A percentile compares a stretch with the other conserved stretches of the same genome.
Evolutionary conservation across 495 filamentous ascomycete genomes (phyloP).

Genomic region (Penicillium simplicissimum): DNA sequence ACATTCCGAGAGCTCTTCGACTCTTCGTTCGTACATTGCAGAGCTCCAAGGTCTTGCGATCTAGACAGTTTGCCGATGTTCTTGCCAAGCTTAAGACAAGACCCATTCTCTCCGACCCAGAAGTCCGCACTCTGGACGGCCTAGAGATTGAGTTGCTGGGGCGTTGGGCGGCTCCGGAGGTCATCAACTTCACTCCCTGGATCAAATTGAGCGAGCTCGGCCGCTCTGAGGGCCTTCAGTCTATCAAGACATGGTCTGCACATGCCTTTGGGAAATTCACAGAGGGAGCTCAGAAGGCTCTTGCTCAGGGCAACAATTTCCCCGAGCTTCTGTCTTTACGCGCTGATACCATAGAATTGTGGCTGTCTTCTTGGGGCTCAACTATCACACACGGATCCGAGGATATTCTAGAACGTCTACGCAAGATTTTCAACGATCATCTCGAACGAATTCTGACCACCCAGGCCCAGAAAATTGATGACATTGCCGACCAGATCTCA

Average conservation of each 20-base stretch:
- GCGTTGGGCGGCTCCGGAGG: slow-evolving; percentile 80
- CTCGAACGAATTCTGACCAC: slow-evolving; percentile 58
- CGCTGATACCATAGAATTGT: slow-evolving; percentile 67
- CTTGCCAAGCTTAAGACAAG: slow-evolving; percentile 67
- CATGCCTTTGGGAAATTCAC: slow-evolving; percentile 66
- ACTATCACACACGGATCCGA: slow-evolving; percentile 50
- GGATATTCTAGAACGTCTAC: slow-evolving; percentile 65
- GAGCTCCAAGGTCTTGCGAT: slow-evolving; percentile 73
- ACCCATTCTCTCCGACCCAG: slow-evolving; percentile 67
- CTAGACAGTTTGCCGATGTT: slow-evolving; percentile 68
- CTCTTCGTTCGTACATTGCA: slow-evolving; percentile 77
- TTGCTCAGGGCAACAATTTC: slow-evolving; percentile 62
- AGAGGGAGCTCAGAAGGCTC: slow-evolving; percentile 53
- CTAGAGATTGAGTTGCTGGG: slow-evolving; percentile 80
- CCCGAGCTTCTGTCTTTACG: slow-evolving; percentile 67
- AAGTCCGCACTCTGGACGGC: slow-evolving; percentile 63
- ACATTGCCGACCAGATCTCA: slow-evolving; percentile 55
- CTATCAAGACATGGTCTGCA: slow-evolving; percentile 72
- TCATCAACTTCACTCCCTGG: slow-evolving; percentile 85
- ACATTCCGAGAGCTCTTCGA: slow-evolving; percentile 61
- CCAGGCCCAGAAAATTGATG: slow-evolving; percentile 57
- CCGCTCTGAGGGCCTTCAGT: slow-evolving; percentile 60
- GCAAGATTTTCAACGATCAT: slow-evolving; percentile 66
- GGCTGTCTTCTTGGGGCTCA: slow-evolving; percentile 58
- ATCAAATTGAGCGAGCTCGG: slow-evolving; percentile 81